Percentiles rank a stretch among this genome's conserved stretches.
Evolutionary conservation across 1,284 basidiomycete species (phyloP).

Genomic region (Ganoderma meredithae): DNA sequence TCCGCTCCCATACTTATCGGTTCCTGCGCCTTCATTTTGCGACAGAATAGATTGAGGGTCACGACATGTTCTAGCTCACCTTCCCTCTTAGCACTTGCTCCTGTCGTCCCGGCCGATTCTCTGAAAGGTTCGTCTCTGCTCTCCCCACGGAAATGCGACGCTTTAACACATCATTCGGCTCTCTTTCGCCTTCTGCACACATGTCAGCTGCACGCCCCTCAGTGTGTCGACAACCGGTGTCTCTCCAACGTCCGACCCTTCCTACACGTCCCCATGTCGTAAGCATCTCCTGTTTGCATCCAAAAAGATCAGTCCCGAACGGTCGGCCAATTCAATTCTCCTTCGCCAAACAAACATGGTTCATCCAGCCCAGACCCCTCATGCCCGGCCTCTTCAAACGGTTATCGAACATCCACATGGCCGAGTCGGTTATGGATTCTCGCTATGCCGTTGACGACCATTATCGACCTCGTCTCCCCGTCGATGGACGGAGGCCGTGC

Average conservation of each 20-base stretch:
- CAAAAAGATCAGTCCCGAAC: conserved; percentile 21
- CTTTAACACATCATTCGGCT: background rate
- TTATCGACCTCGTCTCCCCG: background rate
- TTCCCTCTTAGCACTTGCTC: conserved; percentile 5
- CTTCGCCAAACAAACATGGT: conserved; percentile 17
- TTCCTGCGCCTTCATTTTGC: conserved; percentile 4
- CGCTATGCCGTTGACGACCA: background rate
- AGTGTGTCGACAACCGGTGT: background rate
- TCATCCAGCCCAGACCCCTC: conserved; percentile 22
- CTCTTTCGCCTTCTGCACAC: conserved; percentile 1
- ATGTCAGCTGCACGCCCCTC: background rate
- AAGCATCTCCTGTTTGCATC: conserved; percentile 22
- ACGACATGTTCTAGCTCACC: background rate
- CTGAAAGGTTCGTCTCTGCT: background rate
- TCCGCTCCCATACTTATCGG: background rate
- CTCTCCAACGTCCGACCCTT: conserved; percentile 6
- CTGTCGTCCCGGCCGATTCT: background rate
- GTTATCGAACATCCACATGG: background rate
- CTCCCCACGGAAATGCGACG: background rate
- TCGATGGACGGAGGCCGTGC: background rate
- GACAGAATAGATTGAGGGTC: background rate
- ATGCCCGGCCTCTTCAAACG: background rate
- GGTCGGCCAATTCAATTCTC: conserved; percentile 8
- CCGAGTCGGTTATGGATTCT: background rate
- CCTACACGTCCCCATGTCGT: conserved; percentile 23